These are phyloP conservation scores for Warburgia ugandensis DNA, from an alignment of 164 flowering plant genomes.

Conservation along the genomic window DNA sequence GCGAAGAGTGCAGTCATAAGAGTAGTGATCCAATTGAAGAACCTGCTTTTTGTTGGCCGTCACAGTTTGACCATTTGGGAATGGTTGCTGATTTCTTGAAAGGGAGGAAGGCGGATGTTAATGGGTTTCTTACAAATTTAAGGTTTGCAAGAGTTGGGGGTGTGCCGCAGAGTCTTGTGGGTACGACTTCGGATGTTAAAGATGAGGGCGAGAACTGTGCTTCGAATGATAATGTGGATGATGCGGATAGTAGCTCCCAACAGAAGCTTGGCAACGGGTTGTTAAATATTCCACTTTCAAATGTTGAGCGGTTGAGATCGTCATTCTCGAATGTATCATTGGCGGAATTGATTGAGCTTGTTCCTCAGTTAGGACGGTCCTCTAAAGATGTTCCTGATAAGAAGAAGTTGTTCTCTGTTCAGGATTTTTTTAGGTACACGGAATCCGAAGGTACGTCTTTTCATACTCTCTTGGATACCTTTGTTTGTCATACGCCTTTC, in stretches of 20 bases:
- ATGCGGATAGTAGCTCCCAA: conserved; percentile 36
- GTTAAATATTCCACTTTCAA: conserved; percentile 82
- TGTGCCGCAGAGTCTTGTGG: conserved; percentile 56
- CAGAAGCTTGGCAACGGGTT: conserved; percentile 63
- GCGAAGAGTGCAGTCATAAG: conserved; percentile 16
- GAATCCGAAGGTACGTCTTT: conserved; percentile 95
- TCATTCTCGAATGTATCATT: conserved; percentile 75
- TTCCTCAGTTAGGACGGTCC: conserved; percentile 60
- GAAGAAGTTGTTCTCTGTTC: conserved; percentile 85
- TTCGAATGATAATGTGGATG: conserved; percentile 30
- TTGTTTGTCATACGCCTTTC: neutral
- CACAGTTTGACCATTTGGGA: conserved; percentile 41
- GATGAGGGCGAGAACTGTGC: conserved; percentile 41
- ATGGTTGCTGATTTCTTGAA: conserved; percentile 38
- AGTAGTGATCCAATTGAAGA: conserved; percentile 8
- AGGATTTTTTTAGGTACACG: conserved; percentile 89
- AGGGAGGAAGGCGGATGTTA: conserved; percentile 56
- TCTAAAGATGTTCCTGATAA: conserved; percentile 84
- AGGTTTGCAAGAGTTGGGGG: conserved; percentile 90
- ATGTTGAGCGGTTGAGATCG: conserved; percentile 82
- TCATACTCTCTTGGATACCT: no score
- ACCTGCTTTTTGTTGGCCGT: conserved; percentile 11
- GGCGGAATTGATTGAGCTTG: conserved; percentile 77
- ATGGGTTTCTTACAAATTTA: conserved; percentile 58
- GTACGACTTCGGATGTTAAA: conserved; percentile 36